These are phyloP conservation scores for Saururus chinensis DNA, from an alignment of 164 flowering plant species.

Conservation along the genomic window DNA sequence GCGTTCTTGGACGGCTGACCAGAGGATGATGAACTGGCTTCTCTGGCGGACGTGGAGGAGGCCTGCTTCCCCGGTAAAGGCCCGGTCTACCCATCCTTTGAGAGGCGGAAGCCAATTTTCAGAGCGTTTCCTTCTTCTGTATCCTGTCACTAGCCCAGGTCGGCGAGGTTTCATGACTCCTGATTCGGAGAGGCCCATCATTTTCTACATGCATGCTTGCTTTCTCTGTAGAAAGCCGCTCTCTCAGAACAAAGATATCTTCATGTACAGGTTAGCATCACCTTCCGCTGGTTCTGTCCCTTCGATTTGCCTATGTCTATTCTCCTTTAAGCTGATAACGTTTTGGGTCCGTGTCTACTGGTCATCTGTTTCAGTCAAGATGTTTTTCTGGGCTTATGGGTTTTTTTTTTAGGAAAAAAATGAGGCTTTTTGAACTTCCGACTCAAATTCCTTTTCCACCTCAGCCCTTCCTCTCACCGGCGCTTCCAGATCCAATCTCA, in stretches of 20 bases:
- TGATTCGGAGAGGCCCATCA: constrained; percentile 21
- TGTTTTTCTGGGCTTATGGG: too few relatives aligned
- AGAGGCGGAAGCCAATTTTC: constrained; percentile 14
- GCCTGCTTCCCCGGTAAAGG: constrained; percentile 37
- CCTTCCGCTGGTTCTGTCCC: too few relatives aligned
- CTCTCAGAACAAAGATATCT: constrained; percentile 59
- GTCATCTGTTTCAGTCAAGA: too few relatives aligned
- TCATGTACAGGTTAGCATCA: constrained; percentile 96
- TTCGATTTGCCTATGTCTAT: too few relatives aligned
- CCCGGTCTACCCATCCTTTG: constrained; percentile 1
- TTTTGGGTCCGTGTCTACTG: too few relatives aligned
- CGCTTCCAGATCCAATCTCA: too few relatives aligned
- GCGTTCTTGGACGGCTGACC: constrained; percentile 14
- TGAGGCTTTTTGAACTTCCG: too few relatives aligned
- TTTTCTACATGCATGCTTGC: constrained; percentile 66
- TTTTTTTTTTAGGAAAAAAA: too few relatives aligned
- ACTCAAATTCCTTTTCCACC: too few relatives aligned
- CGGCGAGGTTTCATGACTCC: constrained; percentile 1
- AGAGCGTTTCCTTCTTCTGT: constrained; percentile 12
- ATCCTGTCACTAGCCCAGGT: constrained; percentile 8
- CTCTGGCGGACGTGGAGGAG: constrained; percentile 42
- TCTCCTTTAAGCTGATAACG: too few relatives aligned
- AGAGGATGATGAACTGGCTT: constrained; percentile 47
- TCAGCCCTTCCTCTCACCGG: too few relatives aligned
- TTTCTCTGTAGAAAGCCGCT: constrained; percentile 58